Evolutionary conservation across 192 early-diverging fungal species (phyloP), one percentile per base, ranked within the genome.

Genomic region (Rhizoclosmatium sp.): DNA sequence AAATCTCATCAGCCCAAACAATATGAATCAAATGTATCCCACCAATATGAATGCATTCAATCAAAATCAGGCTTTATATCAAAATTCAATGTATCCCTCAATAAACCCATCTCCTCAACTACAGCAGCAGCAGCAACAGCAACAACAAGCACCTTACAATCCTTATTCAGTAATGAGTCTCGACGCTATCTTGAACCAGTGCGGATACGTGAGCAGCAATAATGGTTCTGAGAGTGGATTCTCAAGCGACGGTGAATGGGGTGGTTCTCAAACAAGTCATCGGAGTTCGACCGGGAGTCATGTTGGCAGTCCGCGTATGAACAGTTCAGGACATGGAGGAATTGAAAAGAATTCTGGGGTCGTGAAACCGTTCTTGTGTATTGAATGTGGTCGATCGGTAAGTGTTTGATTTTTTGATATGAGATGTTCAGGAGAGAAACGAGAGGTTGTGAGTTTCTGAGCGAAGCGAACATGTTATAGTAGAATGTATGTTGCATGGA

Each of bases 361-460:
- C 0, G 60, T 62, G 60, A 62, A 62, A 62, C 60, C 60, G 60
- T 62, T 62, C 39, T 21, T 62, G 60, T 62, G 60, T 62, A 23
- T 21, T 4, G 60, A 62, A 40, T 62, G 60, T 62, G 60, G 60
- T 31, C 60, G 60, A 21, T 62, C 60, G 60, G 60, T 62, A 7
- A 21, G 60, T 62, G 7, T 9, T 9, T 62, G 7, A 7, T 31
- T 40, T 40, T 62, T 62, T 62, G 23, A 19, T 62, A 19, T 54
- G 54, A 9, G 54, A 14, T 9, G 54, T 0, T 9, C 10, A 56
- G 54, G 54, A 9, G 54, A n/a, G 19, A 56, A 56, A 56, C 54
- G 54, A 9, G 54, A 31, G 31, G 31, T 31, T 31, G 31, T 31
- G 31, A 31, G 31, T 31, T 31, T 31, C 0, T 31, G 31, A 31